Evolutionary conservation across 345 rosid species (phyloP).

Genomic region (sweet orange (Citrus sinensis)): DVS_A1.0 CM039164.1:830501-831000

Average conservation of each 20-base stretch:
- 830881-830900: slow-evolving; percentile 3
- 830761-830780: slow-evolving; percentile 16
- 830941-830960: slow-evolving; percentile 9
- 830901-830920: neutral
- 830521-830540: neutral
- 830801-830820: neutral
- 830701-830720: neutral
- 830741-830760: neutral
- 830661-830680: neutral
- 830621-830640: neutral
- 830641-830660: neutral
- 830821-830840: slow-evolving; percentile 7
- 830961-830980: neutral
- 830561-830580: too few species aligned
- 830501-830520: neutral
- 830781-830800: neutral
- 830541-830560: too few species aligned
- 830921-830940: neutral
- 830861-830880: neutral
- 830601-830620: too few species aligned
- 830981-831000: slow-evolving; percentile 8
- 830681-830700: neutral
- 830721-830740: neutral
- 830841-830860: neutral
- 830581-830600: too few species aligned